phyloP scores from a whole-genome alignment of 208 protist species.

The Wallacemonas sp. region DNA sequence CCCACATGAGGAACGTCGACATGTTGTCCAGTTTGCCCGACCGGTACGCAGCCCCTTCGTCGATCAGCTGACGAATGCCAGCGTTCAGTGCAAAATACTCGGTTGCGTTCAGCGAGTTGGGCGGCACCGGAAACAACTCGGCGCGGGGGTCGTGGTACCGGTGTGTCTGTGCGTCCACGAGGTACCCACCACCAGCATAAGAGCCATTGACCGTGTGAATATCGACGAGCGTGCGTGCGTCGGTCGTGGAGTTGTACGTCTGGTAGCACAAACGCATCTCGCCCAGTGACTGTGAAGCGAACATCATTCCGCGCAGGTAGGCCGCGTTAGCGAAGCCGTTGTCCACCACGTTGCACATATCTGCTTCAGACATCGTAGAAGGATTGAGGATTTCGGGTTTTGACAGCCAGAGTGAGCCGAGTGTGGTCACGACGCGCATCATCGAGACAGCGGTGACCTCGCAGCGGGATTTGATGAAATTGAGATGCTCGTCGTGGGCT shows the following conservation, averaged over 20 bases:
- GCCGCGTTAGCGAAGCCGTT: background rate
- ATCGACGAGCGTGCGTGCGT: background rate
- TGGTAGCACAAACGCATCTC: conserved; percentile 2
- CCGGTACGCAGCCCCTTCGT: background rate
- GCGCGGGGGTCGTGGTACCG: background rate
- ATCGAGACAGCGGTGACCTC: background rate
- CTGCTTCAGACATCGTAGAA: conserved; percentile 2
- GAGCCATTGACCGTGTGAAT: background rate
- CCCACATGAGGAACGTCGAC: background rate
- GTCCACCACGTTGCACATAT: conserved; percentile 5
- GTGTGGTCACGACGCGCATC: background rate
- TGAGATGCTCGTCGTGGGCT: too few species aligned
- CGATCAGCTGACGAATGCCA: background rate
- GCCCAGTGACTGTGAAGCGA: conserved; percentile 6
- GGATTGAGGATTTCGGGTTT: background rate
- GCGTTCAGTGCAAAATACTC: conserved; percentile 1
- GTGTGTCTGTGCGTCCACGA: background rate
- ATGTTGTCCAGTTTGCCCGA: background rate
- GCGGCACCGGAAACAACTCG: background rate
- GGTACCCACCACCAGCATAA: conserved; percentile 1
- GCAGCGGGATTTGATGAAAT: background rate
- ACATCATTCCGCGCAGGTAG: background rate
- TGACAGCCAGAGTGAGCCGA: background rate
- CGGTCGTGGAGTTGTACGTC: background rate
- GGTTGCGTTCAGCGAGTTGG: background rate